Conservation (phyloP, 2,329 filamentous ascomycete genomes). For the Dothideomycetes sp. region DNA sequence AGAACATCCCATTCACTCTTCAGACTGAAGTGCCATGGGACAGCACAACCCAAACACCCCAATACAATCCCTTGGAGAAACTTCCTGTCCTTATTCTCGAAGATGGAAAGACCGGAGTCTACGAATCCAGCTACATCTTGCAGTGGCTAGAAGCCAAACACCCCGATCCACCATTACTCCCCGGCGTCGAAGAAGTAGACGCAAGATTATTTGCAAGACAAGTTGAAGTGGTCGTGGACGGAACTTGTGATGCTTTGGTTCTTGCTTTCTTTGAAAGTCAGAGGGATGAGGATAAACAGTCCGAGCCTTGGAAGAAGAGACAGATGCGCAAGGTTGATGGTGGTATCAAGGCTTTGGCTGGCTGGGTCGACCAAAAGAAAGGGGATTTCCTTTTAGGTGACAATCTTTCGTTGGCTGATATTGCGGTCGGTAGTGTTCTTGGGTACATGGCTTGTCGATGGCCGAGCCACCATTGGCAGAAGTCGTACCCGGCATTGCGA, state of each 20-base stretch:
- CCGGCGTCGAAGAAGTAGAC: slow-evolving; percentile 18
- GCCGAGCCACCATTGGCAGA: slow-evolving; percentile 27
- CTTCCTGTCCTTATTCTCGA: slow-evolving; percentile 30
- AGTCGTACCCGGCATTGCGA: slow-evolving; percentile 29
- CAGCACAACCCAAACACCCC: slow-evolving; percentile 29
- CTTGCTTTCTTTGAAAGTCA: slow-evolving; percentile 30
- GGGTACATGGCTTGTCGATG: slow-evolving; percentile 28
- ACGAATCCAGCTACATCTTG: slow-evolving; percentile 31
- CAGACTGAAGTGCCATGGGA: slow-evolving; percentile 37
- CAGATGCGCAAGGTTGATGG: slow-evolving; percentile 30
- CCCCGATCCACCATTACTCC: slow-evolving; percentile 23
- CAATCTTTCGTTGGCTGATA: slow-evolving; percentile 28
- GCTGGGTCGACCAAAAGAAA: slow-evolving; percentile 22
- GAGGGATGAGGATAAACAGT: slow-evolving; percentile 22
- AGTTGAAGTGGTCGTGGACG: slow-evolving; percentile 29
- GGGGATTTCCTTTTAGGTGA: slow-evolving; percentile 25
- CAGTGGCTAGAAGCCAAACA: slow-evolving; percentile 30
- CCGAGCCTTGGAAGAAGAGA: slow-evolving; percentile 26
- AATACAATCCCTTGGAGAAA: slow-evolving; percentile 34
- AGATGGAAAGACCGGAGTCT: slow-evolving; percentile 23
- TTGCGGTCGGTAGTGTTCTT: slow-evolving; percentile 27
- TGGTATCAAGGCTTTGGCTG: slow-evolving; percentile 24
- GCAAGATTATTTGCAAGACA: slow-evolving; percentile 25
- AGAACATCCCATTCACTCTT: slow-evolving; percentile 32
- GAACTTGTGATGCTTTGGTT: slow-evolving; percentile 31